A percentile compares a stretch with the other conserved stretches of the same genome.
phyloP scores from a whole-genome alignment of 1,139 yeast genomes.

The Lodderomyces jiufengensis region DNA sequence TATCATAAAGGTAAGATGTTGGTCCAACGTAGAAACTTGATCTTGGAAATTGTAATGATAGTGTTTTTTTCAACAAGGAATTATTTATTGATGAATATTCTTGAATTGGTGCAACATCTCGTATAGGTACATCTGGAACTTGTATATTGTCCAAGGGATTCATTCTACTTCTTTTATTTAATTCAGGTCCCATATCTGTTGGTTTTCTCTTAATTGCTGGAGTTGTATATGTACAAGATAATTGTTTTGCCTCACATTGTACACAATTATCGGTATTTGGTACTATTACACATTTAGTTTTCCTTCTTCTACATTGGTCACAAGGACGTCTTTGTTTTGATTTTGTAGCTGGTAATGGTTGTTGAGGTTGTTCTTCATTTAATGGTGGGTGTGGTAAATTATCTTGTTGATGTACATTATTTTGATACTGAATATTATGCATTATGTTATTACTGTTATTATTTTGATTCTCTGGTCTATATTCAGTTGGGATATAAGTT shows the following conservation, averaged over 20 bases:
- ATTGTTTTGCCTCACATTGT: slow-evolving; percentile 64
- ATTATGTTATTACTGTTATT: slow-evolving; percentile 19
- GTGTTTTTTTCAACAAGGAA: slow-evolving; percentile 40
- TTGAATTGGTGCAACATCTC: slow-evolving; percentile 53
- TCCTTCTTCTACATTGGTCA: slow-evolving; percentile 66
- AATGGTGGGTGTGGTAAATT: neutral
- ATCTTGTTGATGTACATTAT: slow-evolving; percentile 19
- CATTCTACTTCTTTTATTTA: slow-evolving; percentile 16
- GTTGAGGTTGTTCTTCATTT: neutral
- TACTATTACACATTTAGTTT: slow-evolving; percentile 59
- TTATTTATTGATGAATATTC: slow-evolving; percentile 54
- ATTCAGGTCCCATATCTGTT: slow-evolving; percentile 21
- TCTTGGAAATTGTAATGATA: slow-evolving; percentile 63
- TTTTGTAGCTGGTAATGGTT: slow-evolving; percentile 9
- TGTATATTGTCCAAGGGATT: slow-evolving; percentile 17
- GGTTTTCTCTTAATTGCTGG: slow-evolving; percentile 33
- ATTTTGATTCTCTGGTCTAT: neutral
- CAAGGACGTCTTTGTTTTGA: slow-evolving; percentile 49
- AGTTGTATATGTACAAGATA: slow-evolving; percentile 55
- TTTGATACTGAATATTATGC: slow-evolving; percentile 34
- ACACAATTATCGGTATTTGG: slow-evolving; percentile 59
- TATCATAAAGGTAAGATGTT: slow-evolving; percentile 62
- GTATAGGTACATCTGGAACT: slow-evolving; percentile 51
- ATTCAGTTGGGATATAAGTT: slow-evolving; percentile 3
- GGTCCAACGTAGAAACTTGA: slow-evolving; percentile 77